Evolutionary conservation across 257 asterid genomes (phyloP), one percentile per base, ranked within the genome.

Genomic region (Sherardia arvensis): DNA sequence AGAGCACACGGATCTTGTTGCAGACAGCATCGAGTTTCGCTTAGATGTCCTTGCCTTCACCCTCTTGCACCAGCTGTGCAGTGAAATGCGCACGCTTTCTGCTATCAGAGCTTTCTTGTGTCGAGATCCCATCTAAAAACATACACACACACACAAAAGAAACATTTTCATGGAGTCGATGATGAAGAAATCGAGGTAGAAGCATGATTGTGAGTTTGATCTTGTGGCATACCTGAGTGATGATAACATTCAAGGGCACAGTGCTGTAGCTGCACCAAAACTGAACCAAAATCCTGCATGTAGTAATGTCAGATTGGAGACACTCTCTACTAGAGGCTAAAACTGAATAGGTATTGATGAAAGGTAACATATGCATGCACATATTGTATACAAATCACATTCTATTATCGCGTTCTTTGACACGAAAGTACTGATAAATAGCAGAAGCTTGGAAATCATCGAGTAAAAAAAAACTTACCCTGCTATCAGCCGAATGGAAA

Each of bases 1-100:
- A 3, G 62, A 85, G 49, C 95, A 85, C 1, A 84, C 76, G 1
- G 95, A 87, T 72, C 97, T 78, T 10, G 96, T 88, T 7, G 97
- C 66, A 45, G 96, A 87, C 47, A 76, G 86, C 22, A 74, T 27
- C 1, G 85, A 67, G 21, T 75, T 74, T 1, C 72, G 69, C 73
- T 71, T 91, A 14, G 95, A 84, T 17, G 51, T 43, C 71, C 83
- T 80, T 38, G 71, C 82, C 75, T 84, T 87, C 64, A 84, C 97
- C 67, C 98, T 83, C 84, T 84, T 91, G 30, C 96, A 88, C 98
- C 96, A 91, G 72, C 90, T 85, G 65, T 91, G 95, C n/a, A 91
- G 73, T 0, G 98, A 91, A 1, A 83, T 88, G 5, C 96, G 75
- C 26, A 87, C 96, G 32, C 91, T 91, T 65, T 91, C 98, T 4